A percentile compares a stretch with the other conserved stretches of the same genome.
Conservation (phyloP, 2,329 filamentous ascomycete species). For the Fusarium guadeloupense region DNA sequence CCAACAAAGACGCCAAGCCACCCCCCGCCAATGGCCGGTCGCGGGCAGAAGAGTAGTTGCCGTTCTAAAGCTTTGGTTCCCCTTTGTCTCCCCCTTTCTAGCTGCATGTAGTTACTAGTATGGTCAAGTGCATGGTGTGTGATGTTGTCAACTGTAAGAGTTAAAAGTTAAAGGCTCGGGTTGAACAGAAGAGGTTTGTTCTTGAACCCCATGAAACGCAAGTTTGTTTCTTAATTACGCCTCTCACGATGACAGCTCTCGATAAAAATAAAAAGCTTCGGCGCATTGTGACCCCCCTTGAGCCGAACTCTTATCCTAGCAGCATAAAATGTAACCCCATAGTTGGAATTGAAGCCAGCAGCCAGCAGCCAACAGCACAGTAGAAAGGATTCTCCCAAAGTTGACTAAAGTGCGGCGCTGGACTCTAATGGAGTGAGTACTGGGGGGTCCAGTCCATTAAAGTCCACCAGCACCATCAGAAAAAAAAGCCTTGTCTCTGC, state of each 20-base stretch:
- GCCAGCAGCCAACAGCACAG: not conserved
- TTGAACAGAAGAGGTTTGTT: not conserved
- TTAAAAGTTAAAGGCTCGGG: not conserved
- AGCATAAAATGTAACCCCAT: not conserved
- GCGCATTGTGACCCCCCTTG: not conserved
- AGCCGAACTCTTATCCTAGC: conserved; percentile 1
- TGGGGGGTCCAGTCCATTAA: too few species aligned
- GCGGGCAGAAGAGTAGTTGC: conserved; percentile 29
- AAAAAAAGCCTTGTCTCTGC: not conserved
- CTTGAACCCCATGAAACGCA: conserved; percentile 1
- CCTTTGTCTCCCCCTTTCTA: conserved; percentile 29
- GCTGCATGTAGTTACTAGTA: conserved; percentile 1
- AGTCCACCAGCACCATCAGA: not conserved
- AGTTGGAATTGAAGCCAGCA: not conserved
- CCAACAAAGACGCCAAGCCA: conserved; percentile 28
- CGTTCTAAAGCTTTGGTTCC: conserved; percentile 29
- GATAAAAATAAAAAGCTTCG: not conserved
- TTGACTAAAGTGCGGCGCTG: not conserved
- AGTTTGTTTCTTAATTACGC: not conserved
- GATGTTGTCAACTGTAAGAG: not conserved
- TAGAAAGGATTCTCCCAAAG: not conserved
- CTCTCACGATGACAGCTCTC: not conserved
- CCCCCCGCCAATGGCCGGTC: conserved; percentile 26
- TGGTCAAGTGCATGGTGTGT: not conserved
- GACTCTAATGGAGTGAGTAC: not conserved